Evolutionary conservation across 768 basidiomycete species (phyloP).

Genomic region (Ephemerocybe angulata): DNA sequence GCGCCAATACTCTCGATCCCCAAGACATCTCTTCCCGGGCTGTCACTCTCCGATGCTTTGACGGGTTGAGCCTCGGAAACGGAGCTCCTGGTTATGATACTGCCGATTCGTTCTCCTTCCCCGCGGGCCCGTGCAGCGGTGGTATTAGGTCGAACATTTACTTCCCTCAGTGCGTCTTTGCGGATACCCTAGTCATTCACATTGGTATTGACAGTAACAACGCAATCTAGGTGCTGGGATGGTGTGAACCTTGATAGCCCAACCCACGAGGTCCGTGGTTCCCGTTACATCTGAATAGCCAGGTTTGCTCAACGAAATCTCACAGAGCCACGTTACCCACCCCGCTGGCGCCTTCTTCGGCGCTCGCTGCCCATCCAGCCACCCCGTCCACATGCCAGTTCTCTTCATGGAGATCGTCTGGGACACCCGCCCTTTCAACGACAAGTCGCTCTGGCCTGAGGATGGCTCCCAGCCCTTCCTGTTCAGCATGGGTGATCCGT

Average conservation of each 20-base stretch:
- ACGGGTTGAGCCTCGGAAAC: not conserved
- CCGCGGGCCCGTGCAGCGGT: not conserved
- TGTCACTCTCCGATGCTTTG: not conserved
- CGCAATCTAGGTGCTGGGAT: slow-evolving; percentile 11
- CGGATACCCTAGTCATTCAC: no score
- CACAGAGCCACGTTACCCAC: slow-evolving; percentile 11
- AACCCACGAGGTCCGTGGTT: slow-evolving; percentile 1
- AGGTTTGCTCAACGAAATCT: not conserved
- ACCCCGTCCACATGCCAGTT: slow-evolving; percentile 12
- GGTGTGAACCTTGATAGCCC: slow-evolving; percentile 6
- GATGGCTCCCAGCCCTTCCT: slow-evolving; percentile 13
- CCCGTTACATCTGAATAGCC: not conserved
- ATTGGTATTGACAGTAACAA: not conserved
- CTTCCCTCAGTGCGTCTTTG: slow-evolving; percentile 1
- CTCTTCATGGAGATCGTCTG: slow-evolving; percentile 14
- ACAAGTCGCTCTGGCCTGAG: slow-evolving; percentile 4
- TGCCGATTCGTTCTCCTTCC: not conserved
- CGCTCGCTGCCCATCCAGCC: not conserved
- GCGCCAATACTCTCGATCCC: not conserved
- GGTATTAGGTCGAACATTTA: not conserved
- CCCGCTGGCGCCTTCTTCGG: slow-evolving; percentile 8
- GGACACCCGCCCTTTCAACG: slow-evolving; percentile 14
- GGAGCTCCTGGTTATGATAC: not conserved
- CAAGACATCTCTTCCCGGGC: not conserved
- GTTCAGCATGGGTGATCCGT: slow-evolving; percentile 17